Evolutionary conservation across 2,329 filamentous ascomycete genomes (phyloP), one percentile per base, ranked within the genome.

Genomic region (Trichothecium roseum): DNA sequence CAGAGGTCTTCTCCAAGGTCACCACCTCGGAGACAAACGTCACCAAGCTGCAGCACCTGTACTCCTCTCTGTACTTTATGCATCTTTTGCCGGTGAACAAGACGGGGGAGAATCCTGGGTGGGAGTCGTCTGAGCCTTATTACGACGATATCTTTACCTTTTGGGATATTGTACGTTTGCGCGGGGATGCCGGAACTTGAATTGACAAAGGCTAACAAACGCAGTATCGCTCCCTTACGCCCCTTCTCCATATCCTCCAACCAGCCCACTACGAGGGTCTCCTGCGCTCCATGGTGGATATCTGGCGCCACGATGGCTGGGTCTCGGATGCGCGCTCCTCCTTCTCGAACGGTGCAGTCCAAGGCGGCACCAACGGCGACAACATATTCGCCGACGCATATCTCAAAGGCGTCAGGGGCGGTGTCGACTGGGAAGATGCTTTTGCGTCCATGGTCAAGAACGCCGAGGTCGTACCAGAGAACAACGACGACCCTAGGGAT

Each of bases 321-420:
- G 60, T 81, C 48, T 77, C 78, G 1, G 78, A 82, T 45, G 78
- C 66, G 0, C 70, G 79, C 9, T 81, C 76, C 0, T 80, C 73
- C 2, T 78, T 82, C 53, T 80, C 64, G 58, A 84, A 82, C 42
- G 81, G 81, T 8, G 71, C 73, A 13, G 72, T 74, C 0, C 80
- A 84, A 50, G 80, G 78, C 9, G 81, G 81, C 7, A 79, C 72
- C 10, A 84, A 84, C 46, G 71, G 73, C 4, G 80, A 85, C 50
- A 84, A 81, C 38, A 69, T 85, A 4, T 68, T 85, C 13, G 80
- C 80, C 3, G 81, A 85, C 47, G 81, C 80, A 0, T 84, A 74
- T 42, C 67, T 82, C 20, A 84, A 84, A 51, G 77, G 78, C 1
- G 68, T 84, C 3, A 62, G 68, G 10, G 77, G 74, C 4, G 59